Percentiles rank a stretch among this genome's conserved stretches.
These are phyloP conservation scores for Diaporthe sp. DNA, from an alignment of 2,329 filamentous ascomycete genomes.

Conservation along the genomic window DNA sequence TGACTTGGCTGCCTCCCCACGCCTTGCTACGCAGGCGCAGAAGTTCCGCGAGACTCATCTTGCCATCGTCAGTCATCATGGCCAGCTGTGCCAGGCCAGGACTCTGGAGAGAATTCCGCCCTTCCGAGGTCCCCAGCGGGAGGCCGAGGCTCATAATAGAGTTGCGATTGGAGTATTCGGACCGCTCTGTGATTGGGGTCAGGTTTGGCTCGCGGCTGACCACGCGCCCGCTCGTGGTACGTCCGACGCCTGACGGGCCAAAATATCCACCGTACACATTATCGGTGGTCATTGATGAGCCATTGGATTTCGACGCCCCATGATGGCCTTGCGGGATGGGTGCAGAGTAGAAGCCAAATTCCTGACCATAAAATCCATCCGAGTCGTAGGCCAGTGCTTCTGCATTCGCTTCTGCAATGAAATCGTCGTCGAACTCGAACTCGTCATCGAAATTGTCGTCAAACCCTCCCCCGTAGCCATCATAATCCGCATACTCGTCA, in stretches of 20 bases:
- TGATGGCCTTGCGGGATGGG: conserved; percentile 63
- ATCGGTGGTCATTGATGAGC: conserved; percentile 50
- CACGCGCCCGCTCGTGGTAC: conserved; percentile 80
- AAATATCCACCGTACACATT: conserved; percentile 84
- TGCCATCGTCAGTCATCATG: conserved; percentile 74
- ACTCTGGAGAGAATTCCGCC: conserved; percentile 71
- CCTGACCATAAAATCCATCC: conserved; percentile 94
- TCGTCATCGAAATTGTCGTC: conserved; percentile 66
- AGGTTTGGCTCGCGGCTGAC: conserved; percentile 89
- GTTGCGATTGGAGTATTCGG: conserved; percentile 96
- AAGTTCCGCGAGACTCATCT: conserved; percentile 81
- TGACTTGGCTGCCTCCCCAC: conserved; percentile 86
- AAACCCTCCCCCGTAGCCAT: conserved; percentile 34
- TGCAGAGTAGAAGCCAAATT: conserved; percentile 94
- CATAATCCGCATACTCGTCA: conserved; percentile 60
- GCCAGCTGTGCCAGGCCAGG: conserved; percentile 85
- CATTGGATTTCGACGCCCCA: conserved; percentile 49
- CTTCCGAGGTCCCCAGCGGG: conserved; percentile 57
- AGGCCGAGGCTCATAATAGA: conserved; percentile 83
- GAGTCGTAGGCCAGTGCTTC: conserved; percentile 92
- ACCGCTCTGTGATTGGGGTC: conserved; percentile 95
- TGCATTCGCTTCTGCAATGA: conserved; percentile 95
- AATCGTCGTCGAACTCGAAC: conserved; percentile 85
- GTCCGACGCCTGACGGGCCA: conserved; percentile 78
- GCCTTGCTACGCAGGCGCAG: conserved; percentile 80